These are phyloP conservation scores for Boletus reticuloceps DNA, from an alignment of 768 basidiomycete genomes.

Conservation along the genomic window DNA sequence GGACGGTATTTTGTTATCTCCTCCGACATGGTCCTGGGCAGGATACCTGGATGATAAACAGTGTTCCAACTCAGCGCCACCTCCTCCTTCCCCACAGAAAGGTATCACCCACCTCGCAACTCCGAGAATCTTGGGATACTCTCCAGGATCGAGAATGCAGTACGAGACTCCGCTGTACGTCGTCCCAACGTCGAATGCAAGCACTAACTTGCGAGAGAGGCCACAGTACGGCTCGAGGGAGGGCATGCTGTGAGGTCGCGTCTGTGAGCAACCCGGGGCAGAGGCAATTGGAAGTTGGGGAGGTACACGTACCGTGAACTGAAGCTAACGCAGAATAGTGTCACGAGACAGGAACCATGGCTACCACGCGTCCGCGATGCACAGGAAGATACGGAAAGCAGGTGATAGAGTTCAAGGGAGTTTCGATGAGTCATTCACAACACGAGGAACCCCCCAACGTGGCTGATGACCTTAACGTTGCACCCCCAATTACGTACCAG, in stretches of 20 bases:
- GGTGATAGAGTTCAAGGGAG: no score
- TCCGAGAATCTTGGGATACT: slow-evolving; percentile 28
- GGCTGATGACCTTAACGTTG: no score
- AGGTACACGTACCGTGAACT: background rate
- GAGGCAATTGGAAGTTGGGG: background rate
- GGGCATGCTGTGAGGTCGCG: slow-evolving; percentile 19
- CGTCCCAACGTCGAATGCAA: slow-evolving; percentile 45
- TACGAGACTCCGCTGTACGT: slow-evolving; percentile 42
- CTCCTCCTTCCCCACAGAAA: background rate
- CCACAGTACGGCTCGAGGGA: slow-evolving; percentile 36
- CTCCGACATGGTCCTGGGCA: slow-evolving; percentile 43
- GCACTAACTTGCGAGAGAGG: slow-evolving; percentile 37
- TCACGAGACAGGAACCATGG: background rate
- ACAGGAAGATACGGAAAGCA: background rate
- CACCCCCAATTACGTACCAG: no score
- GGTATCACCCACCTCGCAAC: slow-evolving; percentile 23
- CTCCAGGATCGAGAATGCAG: slow-evolving; percentile 36
- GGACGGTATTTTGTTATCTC: slow-evolving; percentile 49
- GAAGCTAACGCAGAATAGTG: background rate
- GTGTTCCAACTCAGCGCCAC: background rate
- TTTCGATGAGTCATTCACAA: no score
- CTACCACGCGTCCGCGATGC: background rate
- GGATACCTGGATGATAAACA: slow-evolving; percentile 37
- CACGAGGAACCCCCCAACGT: no score
- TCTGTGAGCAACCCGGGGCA: background rate